These are phyloP conservation scores for Metarhizium rileyi DNA, from an alignment of 2,329 filamentous ascomycete genomes.

Conservation along the genomic window DNA sequence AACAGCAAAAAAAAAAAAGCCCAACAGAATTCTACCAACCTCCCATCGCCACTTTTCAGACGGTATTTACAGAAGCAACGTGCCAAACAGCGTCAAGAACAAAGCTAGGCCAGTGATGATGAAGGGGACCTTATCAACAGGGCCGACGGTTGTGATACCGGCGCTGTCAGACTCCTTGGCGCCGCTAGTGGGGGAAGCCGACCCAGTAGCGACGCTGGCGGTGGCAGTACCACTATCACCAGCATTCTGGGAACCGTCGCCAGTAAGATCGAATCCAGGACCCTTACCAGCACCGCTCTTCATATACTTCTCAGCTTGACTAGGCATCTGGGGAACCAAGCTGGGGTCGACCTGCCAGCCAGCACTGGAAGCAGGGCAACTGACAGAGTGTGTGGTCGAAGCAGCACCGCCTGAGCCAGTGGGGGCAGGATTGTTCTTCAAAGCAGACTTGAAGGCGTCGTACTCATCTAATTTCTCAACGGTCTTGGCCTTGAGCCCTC, in stretches of 20 bases:
- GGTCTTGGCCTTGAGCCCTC: conserved; percentile 41
- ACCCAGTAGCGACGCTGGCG: conserved; percentile 25
- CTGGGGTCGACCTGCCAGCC: conserved; percentile 43
- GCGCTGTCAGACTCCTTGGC: conserved; percentile 19
- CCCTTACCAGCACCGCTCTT: conserved; percentile 41
- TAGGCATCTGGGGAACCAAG: conserved; percentile 41
- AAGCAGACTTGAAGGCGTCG: conserved; percentile 37
- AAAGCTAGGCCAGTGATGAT: conserved; percentile 25
- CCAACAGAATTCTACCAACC: conserved; percentile 3
- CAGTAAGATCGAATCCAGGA: conserved; percentile 41
- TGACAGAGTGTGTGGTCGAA: conserved; percentile 33
- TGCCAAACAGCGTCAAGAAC: conserved; percentile 28
- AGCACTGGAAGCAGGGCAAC: conserved; percentile 39
- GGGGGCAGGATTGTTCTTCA: conserved; percentile 39
- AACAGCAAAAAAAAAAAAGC: conserved; percentile 7
- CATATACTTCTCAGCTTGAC: conserved; percentile 42
- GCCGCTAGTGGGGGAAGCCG: conserved; percentile 19
- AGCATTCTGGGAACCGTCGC: conserved; percentile 44
- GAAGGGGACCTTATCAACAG: conserved; percentile 22
- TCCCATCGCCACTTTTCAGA: background rate
- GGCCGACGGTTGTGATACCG: conserved; percentile 18
- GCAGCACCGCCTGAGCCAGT: conserved; percentile 40
- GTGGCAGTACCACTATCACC: conserved; percentile 37
- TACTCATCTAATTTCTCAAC: conserved; percentile 55
- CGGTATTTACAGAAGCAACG: conserved; percentile 27